A percentile compares a stretch with the other conserved stretches of the same genome.
These are phyloP conservation scores for Ophiostoma montium DNA, from an alignment of 2,329 filamentous ascomycete genomes.

Conservation along the genomic window DNA sequence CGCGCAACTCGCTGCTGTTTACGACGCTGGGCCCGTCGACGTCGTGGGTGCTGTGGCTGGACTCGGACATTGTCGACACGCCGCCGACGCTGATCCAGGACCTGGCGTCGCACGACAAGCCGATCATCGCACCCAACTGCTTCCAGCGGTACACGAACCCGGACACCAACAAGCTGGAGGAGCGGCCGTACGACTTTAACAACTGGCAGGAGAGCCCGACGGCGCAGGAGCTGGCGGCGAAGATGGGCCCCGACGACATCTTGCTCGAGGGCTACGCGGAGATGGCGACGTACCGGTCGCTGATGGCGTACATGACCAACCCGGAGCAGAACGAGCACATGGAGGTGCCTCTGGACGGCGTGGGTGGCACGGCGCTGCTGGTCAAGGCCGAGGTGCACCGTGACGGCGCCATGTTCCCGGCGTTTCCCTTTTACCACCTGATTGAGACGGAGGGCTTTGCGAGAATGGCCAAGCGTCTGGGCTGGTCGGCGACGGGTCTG, in stretches of 20 bases:
- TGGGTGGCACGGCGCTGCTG: slow-evolving; percentile 80
- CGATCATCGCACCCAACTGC: slow-evolving; percentile 91
- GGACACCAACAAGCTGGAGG: slow-evolving; percentile 52
- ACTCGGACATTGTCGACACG: slow-evolving; percentile 82
- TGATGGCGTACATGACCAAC: slow-evolving; percentile 74
- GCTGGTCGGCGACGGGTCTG: slow-evolving; percentile 74
- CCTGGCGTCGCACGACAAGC: slow-evolving; percentile 71
- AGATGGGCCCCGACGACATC: slow-evolving; percentile 85
- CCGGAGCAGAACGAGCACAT: slow-evolving; percentile 41
- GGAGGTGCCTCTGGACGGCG: slow-evolving; percentile 73
- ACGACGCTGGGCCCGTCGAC: slow-evolving; percentile 83
- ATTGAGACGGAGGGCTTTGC: slow-evolving; percentile 98
- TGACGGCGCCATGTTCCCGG: slow-evolving; percentile 96
- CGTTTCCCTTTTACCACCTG: slow-evolving; percentile 90
- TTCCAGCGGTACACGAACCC: slow-evolving; percentile 71
- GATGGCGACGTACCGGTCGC: slow-evolving; percentile 76
- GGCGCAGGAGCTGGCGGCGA: slow-evolving; percentile 58
- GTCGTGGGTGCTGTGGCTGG: slow-evolving; percentile 95
- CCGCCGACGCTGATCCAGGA: slow-evolving; percentile 80
- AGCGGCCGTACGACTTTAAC: slow-evolving; percentile 92
- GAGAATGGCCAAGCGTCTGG: slow-evolving; percentile 84
- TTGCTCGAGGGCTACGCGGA: slow-evolving; percentile 86
- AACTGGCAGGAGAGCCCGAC: slow-evolving; percentile 86
- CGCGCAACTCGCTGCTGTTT: slow-evolving; percentile 87
- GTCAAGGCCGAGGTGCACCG: slow-evolving; percentile 96